These are phyloP conservation scores for Chlorociboria aeruginascens DNA, from an alignment of 495 filamentous ascomycete species.

Conservation along the genomic window DNA sequence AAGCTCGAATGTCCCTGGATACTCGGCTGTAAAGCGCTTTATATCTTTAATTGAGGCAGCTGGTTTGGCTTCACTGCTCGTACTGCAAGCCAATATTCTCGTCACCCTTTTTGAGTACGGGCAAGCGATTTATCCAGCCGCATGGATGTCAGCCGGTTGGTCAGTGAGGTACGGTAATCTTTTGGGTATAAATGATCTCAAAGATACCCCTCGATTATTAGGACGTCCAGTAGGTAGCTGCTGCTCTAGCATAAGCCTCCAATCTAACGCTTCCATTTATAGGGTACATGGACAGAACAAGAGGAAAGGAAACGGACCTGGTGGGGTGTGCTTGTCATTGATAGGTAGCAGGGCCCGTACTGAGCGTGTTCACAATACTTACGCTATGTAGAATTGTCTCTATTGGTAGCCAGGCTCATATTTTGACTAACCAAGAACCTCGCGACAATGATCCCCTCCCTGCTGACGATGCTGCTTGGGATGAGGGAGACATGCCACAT, in stretches of 20 bases:
- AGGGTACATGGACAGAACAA: slow-evolving; percentile 34
- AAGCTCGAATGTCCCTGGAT: slow-evolving; percentile 25
- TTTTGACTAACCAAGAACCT: slow-evolving; percentile 30
- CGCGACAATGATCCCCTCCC: slow-evolving; percentile 27
- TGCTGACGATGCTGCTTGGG: slow-evolving; percentile 31
- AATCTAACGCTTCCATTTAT: not conserved
- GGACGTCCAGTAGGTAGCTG: slow-evolving; percentile 17
- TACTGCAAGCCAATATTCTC: slow-evolving; percentile 32
- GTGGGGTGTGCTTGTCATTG: slow-evolving; percentile 40
- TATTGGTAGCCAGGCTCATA: slow-evolving; percentile 31
- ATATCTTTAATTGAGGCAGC: slow-evolving; percentile 24
- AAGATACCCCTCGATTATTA: slow-evolving; percentile 23
- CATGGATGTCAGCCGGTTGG: slow-evolving; percentile 31
- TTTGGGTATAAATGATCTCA: slow-evolving; percentile 30
- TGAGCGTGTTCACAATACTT: not conserved
- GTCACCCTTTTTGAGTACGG: slow-evolving; percentile 35
- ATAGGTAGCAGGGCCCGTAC: slow-evolving; percentile 19
- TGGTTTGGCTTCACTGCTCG: slow-evolving; percentile 27
- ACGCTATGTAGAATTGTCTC: slow-evolving; percentile 24
- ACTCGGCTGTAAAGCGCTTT: slow-evolving; percentile 31
- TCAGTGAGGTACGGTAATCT: slow-evolving; percentile 33
- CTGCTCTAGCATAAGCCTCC: not conserved
- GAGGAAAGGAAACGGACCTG: slow-evolving; percentile 37
- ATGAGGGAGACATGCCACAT: slow-evolving; percentile 9
- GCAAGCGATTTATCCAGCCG: slow-evolving; percentile 36